Conservation (phyloP, 345 rosid genomes). For the Populus alba region DNA sequence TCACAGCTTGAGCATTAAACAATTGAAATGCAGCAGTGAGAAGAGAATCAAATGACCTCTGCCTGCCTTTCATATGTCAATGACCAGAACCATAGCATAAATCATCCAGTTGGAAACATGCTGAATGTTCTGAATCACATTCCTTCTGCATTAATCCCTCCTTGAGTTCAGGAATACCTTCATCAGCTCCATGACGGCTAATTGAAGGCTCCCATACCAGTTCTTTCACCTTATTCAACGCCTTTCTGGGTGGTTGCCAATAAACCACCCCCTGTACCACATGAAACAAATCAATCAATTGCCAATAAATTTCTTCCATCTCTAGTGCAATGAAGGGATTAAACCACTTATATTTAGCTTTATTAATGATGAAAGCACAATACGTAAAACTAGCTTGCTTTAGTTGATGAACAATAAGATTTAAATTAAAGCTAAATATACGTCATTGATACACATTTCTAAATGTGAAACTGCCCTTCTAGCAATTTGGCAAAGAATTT, state of each 20-base stretch:
- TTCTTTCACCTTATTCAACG: constrained; percentile 74
- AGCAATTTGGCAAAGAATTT: no score
- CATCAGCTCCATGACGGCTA: constrained; percentile 88
- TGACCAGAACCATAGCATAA: not conserved
- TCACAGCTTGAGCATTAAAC: not conserved
- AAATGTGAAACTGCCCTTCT: no score
- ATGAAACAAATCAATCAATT: constrained; percentile 15
- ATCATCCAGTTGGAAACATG: constrained; percentile 1
- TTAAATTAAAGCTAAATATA: no score
- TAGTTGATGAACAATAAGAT: no score
- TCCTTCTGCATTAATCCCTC: constrained; percentile 69
- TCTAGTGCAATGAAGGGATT: no score
- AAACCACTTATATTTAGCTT: no score
- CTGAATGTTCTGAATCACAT: not conserved
- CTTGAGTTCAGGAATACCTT: constrained; percentile 80
- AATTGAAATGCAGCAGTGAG: constrained; percentile 1
- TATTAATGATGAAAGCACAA: no score
- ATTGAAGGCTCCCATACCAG: constrained; percentile 68
- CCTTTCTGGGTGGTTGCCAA: constrained; percentile 88
- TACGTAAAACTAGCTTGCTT: no score
- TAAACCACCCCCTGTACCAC: constrained; percentile 73
- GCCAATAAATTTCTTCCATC: not conserved
- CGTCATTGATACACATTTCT: no score
- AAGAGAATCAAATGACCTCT: constrained; percentile 4
- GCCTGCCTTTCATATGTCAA: constrained; percentile 4